Evolutionary conservation across 805 yeast genomes (phyloP), one percentile per base, ranked within the genome.

Genomic region (Ogataea dorogensis): DNA sequence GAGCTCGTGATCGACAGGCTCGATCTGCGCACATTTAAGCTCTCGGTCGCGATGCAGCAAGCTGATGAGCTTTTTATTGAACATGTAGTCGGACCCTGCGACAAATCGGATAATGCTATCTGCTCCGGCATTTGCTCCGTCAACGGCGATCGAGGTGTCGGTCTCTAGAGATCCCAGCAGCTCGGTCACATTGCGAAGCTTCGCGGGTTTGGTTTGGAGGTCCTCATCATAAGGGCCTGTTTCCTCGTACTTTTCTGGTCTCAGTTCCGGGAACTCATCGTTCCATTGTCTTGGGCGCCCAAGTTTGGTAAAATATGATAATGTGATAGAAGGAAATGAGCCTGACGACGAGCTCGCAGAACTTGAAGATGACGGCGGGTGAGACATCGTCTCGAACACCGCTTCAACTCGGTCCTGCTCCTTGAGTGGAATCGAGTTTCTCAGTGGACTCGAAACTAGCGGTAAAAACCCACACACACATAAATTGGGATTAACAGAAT

Each of bases 391-490:
- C 7, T 18, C 9, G 19, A 9, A 15, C 5, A 19, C 12, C 9
- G 17, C 14, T 4, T 9, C 11, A 11, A 11, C 15, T 10, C 23
- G 5, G 5, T 17, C 12, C 5, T 38, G 36, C 11, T 29, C 31
- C 8, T 25, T 19, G 5, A 17, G 15, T 2, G 26, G 27, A 8
- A 25, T 12, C 7, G 43, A 31, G 23, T 41, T 35, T 14, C 47
- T 43, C 13, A 48, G 35, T 2, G 52, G 52, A 28, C 52, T 48
- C 14, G 52, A 45, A 5, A 45, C 52, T 12, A 46, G 32, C 11
- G 50, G 53, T 10, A 48, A 21, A 27, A 30, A 40, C 8, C 38
- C 44, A 36, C 53, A 48, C n/a, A 40, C 33, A 30, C 53, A 48
- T 6, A 46, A 27, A 19, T 28, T 42, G 13, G 43, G 32, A 32